Evolutionary conservation across 2,329 filamentous ascomycete species (phyloP).

Genomic region (Sporothrix variecibatus): DNA sequence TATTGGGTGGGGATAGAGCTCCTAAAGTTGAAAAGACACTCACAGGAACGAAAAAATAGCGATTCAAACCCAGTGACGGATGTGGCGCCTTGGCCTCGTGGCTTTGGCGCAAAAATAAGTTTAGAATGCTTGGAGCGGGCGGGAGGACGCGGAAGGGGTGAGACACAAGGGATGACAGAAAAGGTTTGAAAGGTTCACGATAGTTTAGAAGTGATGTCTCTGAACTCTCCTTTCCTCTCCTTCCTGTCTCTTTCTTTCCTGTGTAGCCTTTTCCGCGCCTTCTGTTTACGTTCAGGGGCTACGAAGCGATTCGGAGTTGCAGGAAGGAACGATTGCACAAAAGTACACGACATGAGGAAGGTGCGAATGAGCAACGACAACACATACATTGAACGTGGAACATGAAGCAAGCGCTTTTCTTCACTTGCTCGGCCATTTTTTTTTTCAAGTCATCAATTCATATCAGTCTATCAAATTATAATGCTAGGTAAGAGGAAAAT

Average conservation of each 20-base stretch:
- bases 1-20: not conserved
- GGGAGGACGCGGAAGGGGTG: not conserved
- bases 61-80: not conserved
- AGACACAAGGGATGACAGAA: not conserved
- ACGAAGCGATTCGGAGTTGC: not conserved
- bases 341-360: not conserved
- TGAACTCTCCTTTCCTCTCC: not conserved
- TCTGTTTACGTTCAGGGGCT: not conserved
- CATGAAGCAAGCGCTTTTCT: not conserved
- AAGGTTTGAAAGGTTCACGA: too few relatives aligned
- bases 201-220: not conserved
- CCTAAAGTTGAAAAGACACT: not conserved
- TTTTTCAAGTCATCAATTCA: not conserved
- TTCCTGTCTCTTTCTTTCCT: not conserved
- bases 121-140: not conserved
- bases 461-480: not conserved
- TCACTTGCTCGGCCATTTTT: not conserved
- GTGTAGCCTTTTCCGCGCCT: not conserved
- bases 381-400: not conserved
- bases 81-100: not conserved
- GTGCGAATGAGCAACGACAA: not conserved
- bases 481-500: not conserved
- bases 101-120: not conserved
- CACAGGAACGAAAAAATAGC: not conserved
- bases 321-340: not conserved